A percentile compares a stretch with the other conserved stretches of the same genome.
These are phyloP conservation scores for Rossbeevera mucosa DNA, from an alignment of 768 basidiomycete species.

Conservation along the genomic window DNA sequence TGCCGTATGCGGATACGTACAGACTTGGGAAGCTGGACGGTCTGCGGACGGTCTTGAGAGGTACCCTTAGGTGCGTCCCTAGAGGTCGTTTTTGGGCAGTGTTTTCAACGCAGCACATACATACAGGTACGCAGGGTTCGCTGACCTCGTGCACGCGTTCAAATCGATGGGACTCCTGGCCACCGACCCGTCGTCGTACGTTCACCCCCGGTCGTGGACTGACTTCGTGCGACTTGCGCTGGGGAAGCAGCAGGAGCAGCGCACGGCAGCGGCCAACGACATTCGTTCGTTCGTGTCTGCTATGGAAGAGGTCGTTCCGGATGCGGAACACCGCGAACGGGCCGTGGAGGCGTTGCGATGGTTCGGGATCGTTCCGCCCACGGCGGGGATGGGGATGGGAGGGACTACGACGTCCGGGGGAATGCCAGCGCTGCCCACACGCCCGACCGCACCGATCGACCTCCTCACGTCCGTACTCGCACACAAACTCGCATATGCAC, in stretches of 20 bases:
- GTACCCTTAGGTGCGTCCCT: slow-evolving; percentile 65
- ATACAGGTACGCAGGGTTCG: slow-evolving; percentile 79
- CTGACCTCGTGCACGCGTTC: slow-evolving; percentile 69
- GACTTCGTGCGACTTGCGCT: slow-evolving; percentile 37
- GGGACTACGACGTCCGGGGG: too few relatives aligned
- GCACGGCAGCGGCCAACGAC: slow-evolving; percentile 23
- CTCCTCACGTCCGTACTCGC: slow-evolving; percentile 70
- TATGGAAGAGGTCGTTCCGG: slow-evolving; percentile 20
- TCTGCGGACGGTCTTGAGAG: slow-evolving; percentile 69
- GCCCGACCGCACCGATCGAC: slow-evolving; percentile 55
- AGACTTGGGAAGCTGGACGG: slow-evolving; percentile 39
- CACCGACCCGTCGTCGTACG: slow-evolving; percentile 9
- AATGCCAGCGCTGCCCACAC: slow-evolving; percentile 43
- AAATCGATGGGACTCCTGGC: slow-evolving; percentile 65
- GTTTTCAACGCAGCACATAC: background rate
- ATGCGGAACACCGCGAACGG: slow-evolving; percentile 19
- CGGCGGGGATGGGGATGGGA: slow-evolving; percentile 5
- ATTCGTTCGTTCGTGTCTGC: slow-evolving; percentile 32
- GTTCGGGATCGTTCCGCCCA: slow-evolving; percentile 11
- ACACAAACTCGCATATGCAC: slow-evolving; percentile 62
- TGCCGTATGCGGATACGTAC: slow-evolving; percentile 68
- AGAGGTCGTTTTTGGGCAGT: too few relatives aligned
- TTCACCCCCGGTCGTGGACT: slow-evolving; percentile 27
- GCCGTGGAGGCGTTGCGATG: slow-evolving; percentile 45
- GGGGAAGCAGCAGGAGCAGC: slow-evolving; percentile 17